phyloP scores from a whole-genome alignment of 164 flowering plant species.

The Houttuynia cordata region DNA sequence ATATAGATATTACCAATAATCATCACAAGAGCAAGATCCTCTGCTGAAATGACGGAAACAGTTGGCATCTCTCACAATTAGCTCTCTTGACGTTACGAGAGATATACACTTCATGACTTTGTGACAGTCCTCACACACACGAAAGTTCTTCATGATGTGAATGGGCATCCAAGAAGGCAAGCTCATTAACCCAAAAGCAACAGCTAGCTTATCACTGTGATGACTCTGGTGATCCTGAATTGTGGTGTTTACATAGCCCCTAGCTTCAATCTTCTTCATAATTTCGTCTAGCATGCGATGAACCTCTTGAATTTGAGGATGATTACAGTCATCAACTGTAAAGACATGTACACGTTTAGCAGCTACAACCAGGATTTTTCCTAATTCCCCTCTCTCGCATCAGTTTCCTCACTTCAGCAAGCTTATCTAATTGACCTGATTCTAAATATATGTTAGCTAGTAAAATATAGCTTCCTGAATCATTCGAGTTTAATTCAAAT shows the following conservation, averaged over 20 bases:
- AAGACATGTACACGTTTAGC: slow-evolving; percentile 34
- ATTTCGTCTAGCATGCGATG: slow-evolving; percentile 17
- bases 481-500: slow-evolving; percentile 24
- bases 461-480: slow-evolving; percentile 36
- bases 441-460: slow-evolving; percentile 18
- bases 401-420: slow-evolving; percentile 25
- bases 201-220: slow-evolving; percentile 29
- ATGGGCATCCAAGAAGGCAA: slow-evolving; percentile 28
- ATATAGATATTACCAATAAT: slow-evolving; percentile 5
- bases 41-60: slow-evolving; percentile 10
- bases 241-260: slow-evolving; percentile 9
- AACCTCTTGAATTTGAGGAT: slow-evolving; percentile 26
- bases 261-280: slow-evolving; percentile 19
- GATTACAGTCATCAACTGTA: slow-evolving; percentile 28
- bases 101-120: slow-evolving; percentile 10
- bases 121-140: slow-evolving; percentile 14
- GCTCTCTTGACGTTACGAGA: slow-evolving; percentile 9
- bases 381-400: slow-evolving; percentile 31
- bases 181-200: slow-evolving; percentile 25
- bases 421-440: slow-evolving; percentile 13
- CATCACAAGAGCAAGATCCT: slow-evolving; percentile 12
- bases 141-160: slow-evolving; percentile 24
- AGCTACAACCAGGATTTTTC: slow-evolving; percentile 41
- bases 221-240: slow-evolving; percentile 7
- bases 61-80: slow-evolving; percentile 11